phyloP scores from a whole-genome alignment of 345 rosid genomes.

The Psidium guajava region DNA sequence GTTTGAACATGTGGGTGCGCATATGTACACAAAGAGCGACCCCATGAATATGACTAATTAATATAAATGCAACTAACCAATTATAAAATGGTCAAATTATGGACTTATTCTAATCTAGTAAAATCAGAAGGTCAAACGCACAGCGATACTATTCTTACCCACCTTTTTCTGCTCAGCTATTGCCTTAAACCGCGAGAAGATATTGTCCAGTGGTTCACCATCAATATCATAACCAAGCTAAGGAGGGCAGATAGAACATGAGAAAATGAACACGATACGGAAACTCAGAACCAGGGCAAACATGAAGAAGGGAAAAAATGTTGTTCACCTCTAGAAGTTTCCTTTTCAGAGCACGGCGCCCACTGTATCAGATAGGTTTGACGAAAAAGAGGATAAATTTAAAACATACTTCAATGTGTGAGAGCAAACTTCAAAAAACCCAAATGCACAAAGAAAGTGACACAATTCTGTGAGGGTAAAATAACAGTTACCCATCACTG shows the following conservation, averaged over 20 bases:
- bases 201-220: conserved; percentile 54
- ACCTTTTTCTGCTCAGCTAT: conserved; percentile 95
- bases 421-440: not conserved
- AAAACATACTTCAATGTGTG: not conserved
- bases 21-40: not conserved
- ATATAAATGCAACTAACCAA: not conserved
- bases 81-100: not conserved
- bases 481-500: not conserved
- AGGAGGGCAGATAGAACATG: conserved; percentile 1
- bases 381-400: not conserved
- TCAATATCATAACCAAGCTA: conserved; percentile 87
- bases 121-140: not conserved
- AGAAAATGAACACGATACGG: not conserved
- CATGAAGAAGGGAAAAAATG: not conserved
- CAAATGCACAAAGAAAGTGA: not conserved
- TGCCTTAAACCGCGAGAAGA: conserved; percentile 86
- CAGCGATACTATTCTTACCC: not conserved
- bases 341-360: conserved; percentile 83
- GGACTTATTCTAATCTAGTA: not conserved
- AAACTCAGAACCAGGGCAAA: not conserved
- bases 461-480: not conserved
- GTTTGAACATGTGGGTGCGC: not conserved
- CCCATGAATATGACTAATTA: not conserved
- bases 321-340: conserved; percentile 60
- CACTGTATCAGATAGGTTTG: conserved; percentile 33